These are phyloP conservation scores for Penium margaritaceum DNA, from an alignment of 139 green algal species.

Conservation along the genomic window DNA sequence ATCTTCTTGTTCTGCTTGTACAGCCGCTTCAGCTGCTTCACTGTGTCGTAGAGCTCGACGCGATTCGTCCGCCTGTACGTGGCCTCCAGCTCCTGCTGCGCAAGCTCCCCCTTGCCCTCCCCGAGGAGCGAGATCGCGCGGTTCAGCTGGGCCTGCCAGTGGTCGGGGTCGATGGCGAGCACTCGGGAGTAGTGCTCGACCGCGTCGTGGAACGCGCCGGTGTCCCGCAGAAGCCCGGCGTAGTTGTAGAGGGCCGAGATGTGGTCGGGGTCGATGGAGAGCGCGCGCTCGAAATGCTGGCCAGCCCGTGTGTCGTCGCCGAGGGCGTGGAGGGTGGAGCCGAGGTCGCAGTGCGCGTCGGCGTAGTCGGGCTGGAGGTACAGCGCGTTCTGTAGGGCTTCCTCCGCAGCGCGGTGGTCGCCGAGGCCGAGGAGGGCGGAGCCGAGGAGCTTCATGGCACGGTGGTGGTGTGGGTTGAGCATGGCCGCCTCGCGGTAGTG, in stretches of 20 bases:
- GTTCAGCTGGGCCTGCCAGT: conserved; percentile 63
- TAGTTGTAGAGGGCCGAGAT: conserved; percentile 61
- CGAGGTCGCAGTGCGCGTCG: conserved; percentile 63
- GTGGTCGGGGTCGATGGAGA: conserved; percentile 46
- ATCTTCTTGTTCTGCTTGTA: conserved; percentile 26
- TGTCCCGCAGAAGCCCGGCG: conserved; percentile 54
- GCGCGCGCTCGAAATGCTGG: conserved; percentile 47
- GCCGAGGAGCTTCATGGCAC: conserved; percentile 64
- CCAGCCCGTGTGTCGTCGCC: conserved; percentile 50
- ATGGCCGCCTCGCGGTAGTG: conserved; percentile 56
- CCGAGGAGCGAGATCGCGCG: conserved; percentile 56
- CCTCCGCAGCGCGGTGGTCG: conserved; percentile 52
- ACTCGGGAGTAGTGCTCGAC: conserved; percentile 53
- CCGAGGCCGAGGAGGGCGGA: conserved; percentile 56
- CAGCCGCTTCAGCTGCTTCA: conserved; percentile 41
- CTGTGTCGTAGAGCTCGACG: conserved; percentile 48
- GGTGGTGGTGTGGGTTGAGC: conserved; percentile 53
- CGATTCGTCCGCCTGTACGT: conserved; percentile 38
- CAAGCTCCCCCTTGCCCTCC: conserved; percentile 44
- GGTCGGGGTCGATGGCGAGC: conserved; percentile 40
- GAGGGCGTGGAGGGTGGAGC: conserved; percentile 53
- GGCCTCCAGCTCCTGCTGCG: conserved; percentile 31
- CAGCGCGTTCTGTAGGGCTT: conserved; percentile 55
- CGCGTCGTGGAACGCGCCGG: conserved; percentile 48
- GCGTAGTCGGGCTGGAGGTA: conserved; percentile 55